These are phyloP conservation scores for Megacollybia platyphylla DNA, from an alignment of 1,284 basidiomycete species.

Conservation along the genomic window DNA sequence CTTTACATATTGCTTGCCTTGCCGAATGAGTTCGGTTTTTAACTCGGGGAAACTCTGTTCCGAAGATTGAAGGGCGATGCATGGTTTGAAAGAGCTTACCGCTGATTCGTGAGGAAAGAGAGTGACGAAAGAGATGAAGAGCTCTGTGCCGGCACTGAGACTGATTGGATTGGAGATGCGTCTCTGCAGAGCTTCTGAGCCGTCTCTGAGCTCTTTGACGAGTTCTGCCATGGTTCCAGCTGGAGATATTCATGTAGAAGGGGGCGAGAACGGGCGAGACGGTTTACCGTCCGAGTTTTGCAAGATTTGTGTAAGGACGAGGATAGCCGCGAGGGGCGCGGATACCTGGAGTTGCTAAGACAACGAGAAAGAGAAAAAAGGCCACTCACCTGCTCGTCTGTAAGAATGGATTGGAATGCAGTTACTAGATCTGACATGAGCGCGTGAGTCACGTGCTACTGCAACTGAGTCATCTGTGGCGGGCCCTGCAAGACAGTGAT, in stretches of 20 bases:
- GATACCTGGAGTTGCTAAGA: conserved; percentile 36
- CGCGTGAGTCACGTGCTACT: no score
- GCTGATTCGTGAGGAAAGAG: conserved; percentile 74
- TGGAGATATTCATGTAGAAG: conserved; percentile 9
- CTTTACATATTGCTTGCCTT: conserved; percentile 66
- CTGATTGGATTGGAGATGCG: conserved; percentile 72
- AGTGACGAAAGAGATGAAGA: conserved; percentile 84
- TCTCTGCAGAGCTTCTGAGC: conserved; percentile 53
- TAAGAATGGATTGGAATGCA: conserved; percentile 37
- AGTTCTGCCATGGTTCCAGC: conserved; percentile 89
- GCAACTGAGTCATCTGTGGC: no score
- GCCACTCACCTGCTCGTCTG: conserved; percentile 41
- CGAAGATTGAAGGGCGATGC: neutral
- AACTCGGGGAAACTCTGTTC: conserved; percentile 66
- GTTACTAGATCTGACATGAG: neutral
- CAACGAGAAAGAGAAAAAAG: conserved; percentile 1
- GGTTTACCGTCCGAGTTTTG: conserved; percentile 55
- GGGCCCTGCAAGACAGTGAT: no score
- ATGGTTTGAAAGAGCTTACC: conserved; percentile 26
- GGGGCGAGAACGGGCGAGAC: conserved; percentile 3
- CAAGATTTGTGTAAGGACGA: conserved; percentile 70
- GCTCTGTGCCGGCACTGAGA: conserved; percentile 79
- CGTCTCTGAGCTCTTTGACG: conserved; percentile 69
- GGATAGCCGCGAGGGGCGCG: conserved; percentile 79
- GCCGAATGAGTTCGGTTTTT: conserved; percentile 69